Percentiles rank a stretch among this genome's conserved stretches.
Conservation (phyloP, 1,284 basidiomycete genomes). For the Ceratobasidium sp. region DNA sequence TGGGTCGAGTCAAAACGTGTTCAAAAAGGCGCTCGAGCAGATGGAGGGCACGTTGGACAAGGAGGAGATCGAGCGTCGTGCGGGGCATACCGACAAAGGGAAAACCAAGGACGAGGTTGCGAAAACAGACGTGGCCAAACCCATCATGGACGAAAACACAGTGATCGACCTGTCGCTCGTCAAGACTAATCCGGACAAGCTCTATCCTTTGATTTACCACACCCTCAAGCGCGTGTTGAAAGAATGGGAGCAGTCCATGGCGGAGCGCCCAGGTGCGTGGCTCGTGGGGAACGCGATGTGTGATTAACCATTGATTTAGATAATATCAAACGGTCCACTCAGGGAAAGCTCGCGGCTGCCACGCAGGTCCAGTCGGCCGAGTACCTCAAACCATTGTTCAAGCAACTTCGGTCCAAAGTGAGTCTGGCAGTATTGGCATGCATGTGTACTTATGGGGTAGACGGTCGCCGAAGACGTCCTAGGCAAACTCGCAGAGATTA, state of each 20-base stretch:
- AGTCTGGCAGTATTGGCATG: slow-evolving; percentile 48
- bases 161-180: slow-evolving; percentile 81
- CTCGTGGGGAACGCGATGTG: slow-evolving; percentile 2
- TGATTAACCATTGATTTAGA: slow-evolving; percentile 53
- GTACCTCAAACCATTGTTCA: slow-evolving; percentile 97
- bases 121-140: slow-evolving; percentile 43
- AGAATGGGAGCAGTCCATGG: slow-evolving; percentile 96
- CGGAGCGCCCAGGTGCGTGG: slow-evolving; percentile 79
- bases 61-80: slow-evolving; percentile 53
- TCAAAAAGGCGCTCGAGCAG: slow-evolving; percentile 90
- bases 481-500: slow-evolving; percentile 89
- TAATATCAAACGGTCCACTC: slow-evolving; percentile 80
- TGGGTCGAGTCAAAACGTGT: slow-evolving; percentile 85
- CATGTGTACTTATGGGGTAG: slow-evolving; percentile 5
- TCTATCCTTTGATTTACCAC: slow-evolving; percentile 98
- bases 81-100: slow-evolving; percentile 53
- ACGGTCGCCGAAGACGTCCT: slow-evolving; percentile 76
- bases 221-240: slow-evolving; percentile 90
- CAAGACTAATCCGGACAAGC: slow-evolving; percentile 92
- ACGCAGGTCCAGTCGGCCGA: slow-evolving; percentile 95
- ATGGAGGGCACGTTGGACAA: slow-evolving; percentile 71
- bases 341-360: slow-evolving; percentile 93
- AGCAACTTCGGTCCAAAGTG: slow-evolving; percentile 82
- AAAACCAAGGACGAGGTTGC: slow-evolving; percentile 64
- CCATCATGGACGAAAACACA: slow-evolving; percentile 52